These are phyloP conservation scores for Phytopythium montanum DNA, from an alignment of 352 stramenopile genomes.

Conservation along the genomic window DNA sequence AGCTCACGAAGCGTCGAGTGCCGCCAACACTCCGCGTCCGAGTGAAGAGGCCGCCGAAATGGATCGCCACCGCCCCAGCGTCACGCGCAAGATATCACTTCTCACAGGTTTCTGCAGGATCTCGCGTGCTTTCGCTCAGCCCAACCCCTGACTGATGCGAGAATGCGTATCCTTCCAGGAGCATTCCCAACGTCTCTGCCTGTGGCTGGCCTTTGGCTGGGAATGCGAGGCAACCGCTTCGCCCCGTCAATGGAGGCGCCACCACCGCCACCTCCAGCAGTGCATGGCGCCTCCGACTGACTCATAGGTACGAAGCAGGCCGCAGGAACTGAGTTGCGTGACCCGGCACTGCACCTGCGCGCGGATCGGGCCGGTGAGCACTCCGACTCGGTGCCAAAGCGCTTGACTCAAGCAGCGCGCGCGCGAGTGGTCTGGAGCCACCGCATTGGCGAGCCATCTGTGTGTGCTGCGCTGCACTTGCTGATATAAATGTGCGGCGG, in stretches of 20 bases:
- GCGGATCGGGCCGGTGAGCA: conserved; percentile 1
- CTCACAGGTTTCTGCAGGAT: neutral
- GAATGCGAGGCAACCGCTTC: neutral
- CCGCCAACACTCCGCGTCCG: too few species aligned
- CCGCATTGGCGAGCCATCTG: neutral
- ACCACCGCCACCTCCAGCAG: neutral
- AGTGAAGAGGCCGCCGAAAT: conserved; percentile 2
- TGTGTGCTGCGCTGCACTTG: neutral
- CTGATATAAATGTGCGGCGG: neutral
- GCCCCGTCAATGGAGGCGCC: neutral
- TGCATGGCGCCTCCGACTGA: neutral
- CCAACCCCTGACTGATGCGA: neutral
- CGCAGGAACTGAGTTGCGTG: conserved; percentile 1
- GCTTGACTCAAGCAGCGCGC: neutral
- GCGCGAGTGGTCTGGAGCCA: neutral
- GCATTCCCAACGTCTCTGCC: neutral
- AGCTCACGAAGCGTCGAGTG: neutral
- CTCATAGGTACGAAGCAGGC: neutral
- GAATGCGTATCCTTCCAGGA: neutral
- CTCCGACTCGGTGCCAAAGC: neutral
- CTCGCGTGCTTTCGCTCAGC: neutral
- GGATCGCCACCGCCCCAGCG: neutral
- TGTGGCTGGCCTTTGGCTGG: neutral
- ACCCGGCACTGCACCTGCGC: conserved; percentile 5
- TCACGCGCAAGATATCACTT: neutral